Conservation (phyloP, 768 basidiomycete genomes). For the Coprinopsis marcescibilis region DNA sequence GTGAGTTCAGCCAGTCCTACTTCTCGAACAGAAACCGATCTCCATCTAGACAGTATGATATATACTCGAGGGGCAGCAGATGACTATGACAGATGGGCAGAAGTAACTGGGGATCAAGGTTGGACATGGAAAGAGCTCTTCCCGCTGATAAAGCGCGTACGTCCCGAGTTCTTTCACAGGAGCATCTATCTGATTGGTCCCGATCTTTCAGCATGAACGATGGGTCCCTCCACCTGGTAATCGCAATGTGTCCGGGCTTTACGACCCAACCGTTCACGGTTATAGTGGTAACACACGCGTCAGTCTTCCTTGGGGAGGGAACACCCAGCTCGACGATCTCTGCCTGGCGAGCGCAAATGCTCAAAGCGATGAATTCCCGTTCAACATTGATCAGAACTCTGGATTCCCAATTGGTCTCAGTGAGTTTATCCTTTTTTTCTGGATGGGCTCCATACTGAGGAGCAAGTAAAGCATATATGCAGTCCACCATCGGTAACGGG, state of each 20-base stretch:
- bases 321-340: constrained; percentile 21
- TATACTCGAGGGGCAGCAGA: constrained; percentile 22
- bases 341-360: constrained; percentile 27
- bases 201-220: constrained; percentile 27
- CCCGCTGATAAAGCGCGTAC: neutral
- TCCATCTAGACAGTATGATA: constrained; percentile 2
- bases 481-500: constrained; percentile 11
- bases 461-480: constrained; percentile 7
- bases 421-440: neutral
- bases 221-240: constrained; percentile 29
- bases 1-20: constrained; percentile 15
- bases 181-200: neutral
- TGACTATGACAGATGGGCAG: constrained; percentile 23
- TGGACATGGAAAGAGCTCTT: constrained; percentile 19
- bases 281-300: constrained; percentile 25
- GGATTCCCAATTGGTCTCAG: constrained; percentile 34
- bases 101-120: constrained; percentile 26
- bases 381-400: constrained; percentile 36
- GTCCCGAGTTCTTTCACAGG: neutral
- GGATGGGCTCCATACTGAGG: neutral
- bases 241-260: constrained; percentile 33
- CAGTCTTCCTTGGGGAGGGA: constrained; percentile 27
- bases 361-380: constrained; percentile 29
- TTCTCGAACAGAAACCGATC: neutral
- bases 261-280: constrained; percentile 31